These are phyloP conservation scores for Globisporangium solare DNA, from an alignment of 352 stramenopile species.

Conservation along the genomic window DNA sequence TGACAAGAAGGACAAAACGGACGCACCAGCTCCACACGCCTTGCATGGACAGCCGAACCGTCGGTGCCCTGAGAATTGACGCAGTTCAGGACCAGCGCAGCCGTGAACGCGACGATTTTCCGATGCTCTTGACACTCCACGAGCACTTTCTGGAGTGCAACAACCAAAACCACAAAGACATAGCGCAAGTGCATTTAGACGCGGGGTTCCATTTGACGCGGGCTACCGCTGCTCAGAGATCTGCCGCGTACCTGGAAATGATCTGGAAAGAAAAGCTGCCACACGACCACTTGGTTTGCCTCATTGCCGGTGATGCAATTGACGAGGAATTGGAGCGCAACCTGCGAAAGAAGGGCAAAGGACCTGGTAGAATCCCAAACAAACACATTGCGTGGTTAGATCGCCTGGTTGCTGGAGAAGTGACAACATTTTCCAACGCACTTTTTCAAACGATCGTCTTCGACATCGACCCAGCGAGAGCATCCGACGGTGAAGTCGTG, in stretches of 20 bases:
- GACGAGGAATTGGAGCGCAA: conserved; percentile 71
- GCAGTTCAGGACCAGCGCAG: conserved; percentile 65
- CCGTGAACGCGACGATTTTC: conserved; percentile 68
- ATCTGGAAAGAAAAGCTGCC: conserved; percentile 64
- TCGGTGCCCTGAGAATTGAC: conserved; percentile 35
- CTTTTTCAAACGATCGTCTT: conserved; percentile 42
- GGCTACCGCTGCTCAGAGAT: not conserved
- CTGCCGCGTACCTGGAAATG: conserved; percentile 45
- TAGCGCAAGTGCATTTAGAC: too few relatives aligned
- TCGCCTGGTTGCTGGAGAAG: not conserved
- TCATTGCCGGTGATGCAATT: conserved; percentile 51
- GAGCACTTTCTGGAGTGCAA: conserved; percentile 55
- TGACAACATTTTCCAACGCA: conserved; percentile 37
- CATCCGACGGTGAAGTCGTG: conserved; percentile 32
- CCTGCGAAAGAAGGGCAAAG: conserved; percentile 50
- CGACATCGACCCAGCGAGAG: conserved; percentile 57
- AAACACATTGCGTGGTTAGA: conserved; percentile 2
- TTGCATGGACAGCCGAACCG: conserved; percentile 19
- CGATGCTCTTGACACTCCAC: conserved; percentile 75
- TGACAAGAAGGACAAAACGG: not conserved
- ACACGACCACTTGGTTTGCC: conserved; percentile 43
- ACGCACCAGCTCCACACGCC: conserved; percentile 50
- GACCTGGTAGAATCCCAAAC: conserved; percentile 10
- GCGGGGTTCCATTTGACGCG: too few relatives aligned
- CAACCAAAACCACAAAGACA: not conserved